Conservation (phyloP, 768 basidiomycete species). For the Leccinum boreale region DNA sequence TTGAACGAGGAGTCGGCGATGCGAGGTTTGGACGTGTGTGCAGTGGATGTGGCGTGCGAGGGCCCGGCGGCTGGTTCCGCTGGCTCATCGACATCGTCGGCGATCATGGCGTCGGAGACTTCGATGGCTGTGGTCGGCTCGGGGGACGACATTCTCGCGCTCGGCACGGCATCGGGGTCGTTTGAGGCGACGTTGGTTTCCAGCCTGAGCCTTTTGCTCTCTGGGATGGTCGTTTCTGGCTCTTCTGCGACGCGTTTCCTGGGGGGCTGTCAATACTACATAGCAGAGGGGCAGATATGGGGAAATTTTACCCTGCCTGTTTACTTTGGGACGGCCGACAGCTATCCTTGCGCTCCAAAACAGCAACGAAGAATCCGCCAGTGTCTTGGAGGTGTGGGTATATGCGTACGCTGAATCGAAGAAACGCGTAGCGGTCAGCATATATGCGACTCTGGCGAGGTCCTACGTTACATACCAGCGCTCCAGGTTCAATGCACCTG, state of each 20-base stretch:
- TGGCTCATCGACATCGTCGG: slow-evolving; percentile 2
- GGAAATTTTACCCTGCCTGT: slow-evolving; percentile 12
- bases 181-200: slow-evolving; percentile 19
- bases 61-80: not conserved
- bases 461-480: slow-evolving; percentile 55
- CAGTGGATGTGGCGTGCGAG: not conserved
- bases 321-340: slow-evolving; percentile 1
- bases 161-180: slow-evolving; percentile 3
- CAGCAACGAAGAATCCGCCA: slow-evolving; percentile 97
- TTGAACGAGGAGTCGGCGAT: slow-evolving; percentile 53
- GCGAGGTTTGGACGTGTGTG: slow-evolving; percentile 5
- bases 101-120: not conserved
- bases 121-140: slow-evolving; percentile 4
- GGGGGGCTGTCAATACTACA: slow-evolving; percentile 1
- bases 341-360: slow-evolving; percentile 54
- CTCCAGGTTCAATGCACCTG: slow-evolving; percentile 55
- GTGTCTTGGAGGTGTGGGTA: slow-evolving; percentile 96
- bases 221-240: slow-evolving; percentile 35
- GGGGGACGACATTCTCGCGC: slow-evolving; percentile 3
- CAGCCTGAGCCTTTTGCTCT: slow-evolving; percentile 51
- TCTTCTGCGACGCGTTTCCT: slow-evolving; percentile 52
- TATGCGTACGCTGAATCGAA: slow-evolving; percentile 65
- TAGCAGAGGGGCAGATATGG: not conserved
- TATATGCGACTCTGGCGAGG: not conserved
- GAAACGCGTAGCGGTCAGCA: not conserved